Base-by-base conservation (phyloP, 257 asterid species). In the Thymus quinquecostatus region DNA sequence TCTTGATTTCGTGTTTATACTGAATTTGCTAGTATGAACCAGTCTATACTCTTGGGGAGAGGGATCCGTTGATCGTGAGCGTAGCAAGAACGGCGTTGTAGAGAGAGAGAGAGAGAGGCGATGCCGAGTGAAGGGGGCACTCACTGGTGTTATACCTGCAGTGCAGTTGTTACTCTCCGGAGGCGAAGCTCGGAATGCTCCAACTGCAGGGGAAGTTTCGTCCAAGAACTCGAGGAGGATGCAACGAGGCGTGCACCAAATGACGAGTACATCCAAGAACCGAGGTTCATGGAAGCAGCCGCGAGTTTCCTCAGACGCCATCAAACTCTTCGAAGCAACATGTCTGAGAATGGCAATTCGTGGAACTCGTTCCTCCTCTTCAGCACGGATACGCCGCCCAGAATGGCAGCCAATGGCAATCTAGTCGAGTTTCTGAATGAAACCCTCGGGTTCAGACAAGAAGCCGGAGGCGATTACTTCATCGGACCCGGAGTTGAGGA, bases 401-500 rank as follows among this genome's bases (percentile, higher is more conserved):
- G 78, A 50, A 75, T 88, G 83, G 90, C 96, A 2, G 89, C 88
- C 11, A 79, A 71, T 68, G 96, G 90, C 5, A 94, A 93, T 21
- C 68, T 83, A 34, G 34, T 84, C 6, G 98, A 92, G 80, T 81
- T 88, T 55, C 86, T 92, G 6, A 92, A 88, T 13, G 97, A 92
- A 54, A 85, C 95, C 33, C 88, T 88, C 38, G 98, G 96, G 27
- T 88, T 90, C 55, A 80, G 97, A 71, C 79, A 76, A 29, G 95
- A 88, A 50, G 83, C 78, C 32, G 98, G 98, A 44, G 91, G 90
- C 1, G 95, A 92, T 60, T 90, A 92, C 81, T 92, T 85, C 50
- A 75, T 90, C 7, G 98, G 97, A 29, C 98, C 96, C 0, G 98
- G 98, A 8, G 97, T 85, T 6, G 97, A 88, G 64, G 98, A 92